Conservation (phyloP, 23 red algal species). For the Gracilariopsis chorda region DNA sequence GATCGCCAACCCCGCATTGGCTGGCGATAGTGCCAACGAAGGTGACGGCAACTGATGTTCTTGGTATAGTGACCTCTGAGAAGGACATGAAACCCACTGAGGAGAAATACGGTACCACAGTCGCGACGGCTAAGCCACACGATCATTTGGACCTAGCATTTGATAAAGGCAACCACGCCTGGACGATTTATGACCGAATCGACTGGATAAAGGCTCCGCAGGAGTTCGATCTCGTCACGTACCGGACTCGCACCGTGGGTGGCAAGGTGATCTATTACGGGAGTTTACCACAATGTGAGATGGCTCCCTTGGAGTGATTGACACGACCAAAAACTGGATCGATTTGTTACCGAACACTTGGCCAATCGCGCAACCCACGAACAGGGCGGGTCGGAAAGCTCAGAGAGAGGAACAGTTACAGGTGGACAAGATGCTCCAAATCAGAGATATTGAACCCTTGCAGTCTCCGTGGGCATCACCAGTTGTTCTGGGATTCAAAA, state of each 20-base stretch:
- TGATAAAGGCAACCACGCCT: background rate
- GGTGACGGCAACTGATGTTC: background rate
- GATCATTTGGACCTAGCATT: too few species aligned
- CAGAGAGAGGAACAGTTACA: background rate
- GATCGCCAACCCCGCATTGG: background rate
- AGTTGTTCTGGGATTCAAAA: background rate
- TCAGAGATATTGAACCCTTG: background rate
- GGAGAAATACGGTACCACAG: too few species aligned
- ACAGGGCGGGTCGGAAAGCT: background rate
- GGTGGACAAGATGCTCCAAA: slow-evolving; percentile 10
- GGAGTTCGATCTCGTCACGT: background rate
- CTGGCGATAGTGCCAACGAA: background rate
- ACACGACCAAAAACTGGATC: background rate
- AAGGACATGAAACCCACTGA: too few species aligned
- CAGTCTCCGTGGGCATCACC: background rate
- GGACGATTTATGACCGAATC: background rate
- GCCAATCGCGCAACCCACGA: background rate
- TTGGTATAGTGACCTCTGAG: too few species aligned
- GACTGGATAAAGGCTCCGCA: background rate
- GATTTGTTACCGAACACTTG: background rate
- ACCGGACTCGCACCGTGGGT: background rate
- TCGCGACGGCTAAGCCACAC: too few species aligned
- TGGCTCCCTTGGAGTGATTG: background rate
- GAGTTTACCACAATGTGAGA: background rate
- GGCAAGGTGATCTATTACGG: background rate